Percentiles rank a stretch among this genome's conserved stretches.
Conservation (phyloP, 371 early-diverging fungal species). For the Phascolomyces articulosus region DNA sequence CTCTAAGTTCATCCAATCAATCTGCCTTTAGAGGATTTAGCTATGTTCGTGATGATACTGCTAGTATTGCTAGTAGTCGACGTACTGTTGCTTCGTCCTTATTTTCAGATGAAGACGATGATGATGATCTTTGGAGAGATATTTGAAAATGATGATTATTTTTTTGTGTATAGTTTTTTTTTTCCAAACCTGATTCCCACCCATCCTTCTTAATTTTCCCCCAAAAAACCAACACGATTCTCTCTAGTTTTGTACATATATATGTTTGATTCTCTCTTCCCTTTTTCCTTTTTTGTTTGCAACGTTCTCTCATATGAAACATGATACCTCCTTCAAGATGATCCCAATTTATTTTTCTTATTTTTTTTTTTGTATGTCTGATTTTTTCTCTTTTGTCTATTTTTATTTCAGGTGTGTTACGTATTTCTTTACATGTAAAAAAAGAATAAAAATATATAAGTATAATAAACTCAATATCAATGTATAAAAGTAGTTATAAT, state of each 20-base stretch:
- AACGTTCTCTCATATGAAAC: background rate
- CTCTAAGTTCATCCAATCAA: conserved; percentile 27
- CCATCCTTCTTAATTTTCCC: background rate
- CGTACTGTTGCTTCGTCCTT: conserved; percentile 17
- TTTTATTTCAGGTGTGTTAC: too few species aligned
- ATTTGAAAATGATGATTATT: too few species aligned
- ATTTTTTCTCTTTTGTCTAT: too few species aligned
- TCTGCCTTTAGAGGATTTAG: conserved; percentile 41
- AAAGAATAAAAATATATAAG: too few species aligned
- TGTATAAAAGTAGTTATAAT: too few species aligned
- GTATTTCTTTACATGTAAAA: too few species aligned
- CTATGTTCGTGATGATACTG: conserved; percentile 30
- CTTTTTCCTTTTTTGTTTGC: conserved; percentile 4
- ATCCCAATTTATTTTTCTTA: too few species aligned
- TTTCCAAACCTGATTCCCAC: background rate
- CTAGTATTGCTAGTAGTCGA: conserved; percentile 20
- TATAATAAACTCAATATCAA: too few species aligned
- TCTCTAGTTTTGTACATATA: background rate
- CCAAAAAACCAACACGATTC: too few species aligned
- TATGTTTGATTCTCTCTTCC: background rate
- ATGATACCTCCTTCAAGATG: background rate
- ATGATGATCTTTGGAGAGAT: conserved; percentile 11
- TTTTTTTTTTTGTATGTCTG: too few species aligned
- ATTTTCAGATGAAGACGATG: conserved; percentile 25
- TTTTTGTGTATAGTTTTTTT: conserved; percentile 1